Base-by-base conservation (phyloP, 108 stramenopile species). In the Schizochytrium sp. region DNA sequence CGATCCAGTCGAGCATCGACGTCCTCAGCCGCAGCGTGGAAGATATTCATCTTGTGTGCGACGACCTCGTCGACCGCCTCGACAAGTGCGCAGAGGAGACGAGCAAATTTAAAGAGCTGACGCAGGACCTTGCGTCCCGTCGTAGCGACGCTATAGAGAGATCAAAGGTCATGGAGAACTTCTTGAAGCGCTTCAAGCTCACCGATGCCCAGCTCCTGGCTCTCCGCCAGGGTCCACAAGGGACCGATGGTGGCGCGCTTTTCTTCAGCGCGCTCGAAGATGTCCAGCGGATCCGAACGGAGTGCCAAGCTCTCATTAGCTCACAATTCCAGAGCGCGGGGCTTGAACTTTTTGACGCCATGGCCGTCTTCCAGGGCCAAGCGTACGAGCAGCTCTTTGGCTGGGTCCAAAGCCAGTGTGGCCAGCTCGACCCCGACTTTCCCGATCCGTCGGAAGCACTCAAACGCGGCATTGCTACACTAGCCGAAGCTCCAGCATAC, bases 201-300 rank as follows among this genome's bases (percentile, higher is more conserved):
- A 16, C 60, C 44, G 60, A 43, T 19, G 21, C 19, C 44, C 60
- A 88, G 63, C 34, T 28, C 60, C 60, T 19, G 5, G 88, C 88
- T 4, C 60, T 88, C 14, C 8, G n/a, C 34, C 48, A 59, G 16
- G 60, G 88, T 5, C 29, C 41, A 19, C 5, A 55, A 21, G 58
- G 45, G 23, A 14, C n/a, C 59, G 88, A 45, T 19, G 63, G 23
- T 25, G 88, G 58, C 28, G 88, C 60, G 43, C 25, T 23, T 12
- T 88, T 88, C 63, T 88, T 88, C 51, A 41, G 34, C 88, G 88
- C 88, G 4, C 88, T 88, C 44, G 88, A 60, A n/a, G 60, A 60
- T 23, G 76, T 83, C n/a, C 76, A 83, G 76, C 76, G 76, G 1
- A 83, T 83, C 28, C 76, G 76, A 12, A 12, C 48, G 48, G 76